These are phyloP conservation scores for Eutrema heterophyllum DNA, from an alignment of 345 rosid species.

Conservation along the genomic window DNA sequence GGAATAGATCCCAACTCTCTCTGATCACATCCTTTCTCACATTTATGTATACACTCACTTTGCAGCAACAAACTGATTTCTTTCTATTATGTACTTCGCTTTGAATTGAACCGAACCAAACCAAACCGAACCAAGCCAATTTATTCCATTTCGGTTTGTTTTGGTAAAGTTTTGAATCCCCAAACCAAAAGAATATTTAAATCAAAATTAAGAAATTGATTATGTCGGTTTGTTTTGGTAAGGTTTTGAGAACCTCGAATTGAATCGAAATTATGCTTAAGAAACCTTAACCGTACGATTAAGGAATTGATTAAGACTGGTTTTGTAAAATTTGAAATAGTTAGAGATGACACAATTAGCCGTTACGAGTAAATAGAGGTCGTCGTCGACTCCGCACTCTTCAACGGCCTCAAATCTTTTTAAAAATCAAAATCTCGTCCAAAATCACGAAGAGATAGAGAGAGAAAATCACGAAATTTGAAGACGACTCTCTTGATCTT, in stretches of 20 bases:
- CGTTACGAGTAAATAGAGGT: conserved; percentile 17
- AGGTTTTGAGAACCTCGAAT: neutral
- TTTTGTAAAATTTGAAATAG: neutral
- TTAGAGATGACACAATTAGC: neutral
- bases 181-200: neutral
- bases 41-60: neutral
- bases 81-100: neutral
- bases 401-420: conserved; percentile 35
- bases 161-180: conserved; percentile 5
- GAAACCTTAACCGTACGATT: neutral
- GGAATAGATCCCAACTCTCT: conserved; percentile 42
- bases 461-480: neutral
- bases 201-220: neutral
- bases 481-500: neutral
- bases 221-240: neutral
- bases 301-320: neutral
- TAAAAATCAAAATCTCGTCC: conserved; percentile 33
- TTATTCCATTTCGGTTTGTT: neutral
- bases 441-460: neutral
- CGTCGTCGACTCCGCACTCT: neutral
- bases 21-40: neutral
- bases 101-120: neutral
- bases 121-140: neutral
- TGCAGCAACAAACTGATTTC: neutral
- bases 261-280: neutral